Conservation (phyloP, 1,284 basidiomycete genomes). For the Melampsora americana region DNA sequence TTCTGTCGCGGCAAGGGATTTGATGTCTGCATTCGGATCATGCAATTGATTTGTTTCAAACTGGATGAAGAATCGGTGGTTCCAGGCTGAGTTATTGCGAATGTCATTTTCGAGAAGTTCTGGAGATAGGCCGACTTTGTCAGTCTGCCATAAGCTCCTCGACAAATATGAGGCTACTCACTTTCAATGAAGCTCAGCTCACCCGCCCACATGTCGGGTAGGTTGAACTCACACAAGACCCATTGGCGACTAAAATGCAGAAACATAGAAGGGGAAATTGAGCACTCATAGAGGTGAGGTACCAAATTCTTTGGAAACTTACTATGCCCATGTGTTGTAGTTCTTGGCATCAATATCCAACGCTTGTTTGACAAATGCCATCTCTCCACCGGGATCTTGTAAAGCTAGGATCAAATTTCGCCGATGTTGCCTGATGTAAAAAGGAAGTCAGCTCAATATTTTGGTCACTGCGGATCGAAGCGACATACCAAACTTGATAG, state of each 20-base stretch:
- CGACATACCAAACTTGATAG: slow-evolving; percentile 81
- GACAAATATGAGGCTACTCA: slow-evolving; percentile 23
- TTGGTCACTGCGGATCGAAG: not conserved
- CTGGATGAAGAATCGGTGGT: slow-evolving; percentile 91
- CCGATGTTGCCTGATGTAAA: slow-evolving; percentile 68
- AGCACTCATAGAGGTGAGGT: not conserved
- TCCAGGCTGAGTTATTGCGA: slow-evolving; percentile 96
- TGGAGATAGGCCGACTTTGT: slow-evolving; percentile 55
- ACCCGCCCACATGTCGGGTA: slow-evolving; percentile 47
- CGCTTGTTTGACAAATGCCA: slow-evolving; percentile 70
- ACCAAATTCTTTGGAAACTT: not conserved
- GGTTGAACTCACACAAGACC: slow-evolving; percentile 72
- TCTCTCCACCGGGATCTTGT: slow-evolving; percentile 63
- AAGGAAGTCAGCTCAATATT: not conserved
- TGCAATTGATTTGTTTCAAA: slow-evolving; percentile 57
- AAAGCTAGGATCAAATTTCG: slow-evolving; percentile 65
- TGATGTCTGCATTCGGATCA: slow-evolving; percentile 8
- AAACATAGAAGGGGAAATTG: not conserved
- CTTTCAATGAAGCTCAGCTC: slow-evolving; percentile 28
- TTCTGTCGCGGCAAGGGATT: slow-evolving; percentile 6
- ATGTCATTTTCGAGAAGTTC: slow-evolving; percentile 72
- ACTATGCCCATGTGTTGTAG: slow-evolving; percentile 91
- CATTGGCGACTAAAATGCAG: slow-evolving; percentile 64
- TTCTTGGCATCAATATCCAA: slow-evolving; percentile 78
- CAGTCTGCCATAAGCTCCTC: not conserved